Percentiles rank a stretch among this genome's conserved stretches.
Evolutionary conservation across 192 early-diverging fungal species (phyloP).

Genomic region (Dissophora globulifera): DNA sequence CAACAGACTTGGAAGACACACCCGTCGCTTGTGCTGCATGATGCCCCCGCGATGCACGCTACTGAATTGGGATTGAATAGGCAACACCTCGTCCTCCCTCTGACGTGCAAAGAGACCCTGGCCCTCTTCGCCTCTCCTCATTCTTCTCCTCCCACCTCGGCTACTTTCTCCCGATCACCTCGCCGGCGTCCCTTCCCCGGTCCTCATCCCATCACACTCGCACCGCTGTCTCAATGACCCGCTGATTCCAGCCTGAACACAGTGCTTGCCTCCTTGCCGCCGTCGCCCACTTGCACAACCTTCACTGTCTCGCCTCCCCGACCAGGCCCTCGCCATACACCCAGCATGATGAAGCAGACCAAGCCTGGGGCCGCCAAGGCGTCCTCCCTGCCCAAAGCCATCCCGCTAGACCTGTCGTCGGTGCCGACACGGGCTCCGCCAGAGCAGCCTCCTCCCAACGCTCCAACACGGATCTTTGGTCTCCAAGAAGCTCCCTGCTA

Average conservation of each 20-base stretch:
- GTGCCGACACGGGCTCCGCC: constrained; percentile 30
- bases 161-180: background rate
- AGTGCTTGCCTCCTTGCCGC: background rate
- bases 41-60: too few species aligned
- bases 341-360: constrained; percentile 31
- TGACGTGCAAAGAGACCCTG: too few species aligned
- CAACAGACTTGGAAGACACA: too few species aligned
- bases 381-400: constrained; percentile 5
- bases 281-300: background rate
- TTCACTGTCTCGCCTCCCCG: background rate
- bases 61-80: too few species aligned
- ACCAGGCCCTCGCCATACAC: background rate
- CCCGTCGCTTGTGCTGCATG: too few species aligned
- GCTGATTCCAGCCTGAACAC: background rate
- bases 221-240: background rate
- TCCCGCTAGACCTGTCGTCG: constrained; percentile 42
- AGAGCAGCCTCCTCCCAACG: constrained; percentile 5
- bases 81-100: too few species aligned
- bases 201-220: background rate
- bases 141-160: too few species aligned
- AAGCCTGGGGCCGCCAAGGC: constrained; percentile 11
- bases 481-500: constrained; percentile 80
- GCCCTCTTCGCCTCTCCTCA: background rate
- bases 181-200: background rate
- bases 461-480: constrained; percentile 70